Evolutionary conservation across 371 early-diverging fungal species (phyloP), one percentile per base, ranked within the genome.

Genomic region (Syncephalastrum sp.): DNA sequence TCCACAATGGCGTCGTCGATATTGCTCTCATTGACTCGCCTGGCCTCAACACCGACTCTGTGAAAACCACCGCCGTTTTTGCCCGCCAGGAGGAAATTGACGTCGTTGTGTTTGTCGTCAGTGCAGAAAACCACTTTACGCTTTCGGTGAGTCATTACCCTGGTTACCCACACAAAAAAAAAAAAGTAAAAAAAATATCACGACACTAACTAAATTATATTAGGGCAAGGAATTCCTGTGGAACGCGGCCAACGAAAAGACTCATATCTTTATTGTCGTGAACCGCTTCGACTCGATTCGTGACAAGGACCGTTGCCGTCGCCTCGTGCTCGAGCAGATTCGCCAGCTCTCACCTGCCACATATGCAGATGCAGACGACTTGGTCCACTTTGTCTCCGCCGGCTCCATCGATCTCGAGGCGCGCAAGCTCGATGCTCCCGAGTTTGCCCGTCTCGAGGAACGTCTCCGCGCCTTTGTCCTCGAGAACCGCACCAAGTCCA

Each of bases 111-210:
- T 98, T 99, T 85, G 94, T 97, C 14, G 96, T 99, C 47, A 94
- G 94, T 66, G 97, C 99, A 16, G 98, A 95, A 69, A 97, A 99
- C 67, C 97, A 97, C 70, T 97, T 99, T 65, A 99, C 99, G 3
- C 85, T 97, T 41, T 95, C 96, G 49, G 92, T 88, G 75, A 72
- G 84, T 77, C 16, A 50, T 29, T 38, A 3, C 7, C 25, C 49
- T 49, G 38, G 29, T 19, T 49, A 47, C 41, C 16, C 38, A 43
- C 1, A 47, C 12, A 12, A 47, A 27, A 45, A 23, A 54, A 44
- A 54, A 54, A 19, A n/a, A n/a, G n/a, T n/a, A n/a, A n/a, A 49
- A 49, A 50, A 50, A 27, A 16, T 33, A 47, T 55, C 29, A 55
- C 55, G 14, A 42, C 33, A 48, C 54, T 53, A 17, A 33, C 27